phyloP scores from a whole-genome alignment of 345 rosid species.

The Populus ilicifolia region DNA sequence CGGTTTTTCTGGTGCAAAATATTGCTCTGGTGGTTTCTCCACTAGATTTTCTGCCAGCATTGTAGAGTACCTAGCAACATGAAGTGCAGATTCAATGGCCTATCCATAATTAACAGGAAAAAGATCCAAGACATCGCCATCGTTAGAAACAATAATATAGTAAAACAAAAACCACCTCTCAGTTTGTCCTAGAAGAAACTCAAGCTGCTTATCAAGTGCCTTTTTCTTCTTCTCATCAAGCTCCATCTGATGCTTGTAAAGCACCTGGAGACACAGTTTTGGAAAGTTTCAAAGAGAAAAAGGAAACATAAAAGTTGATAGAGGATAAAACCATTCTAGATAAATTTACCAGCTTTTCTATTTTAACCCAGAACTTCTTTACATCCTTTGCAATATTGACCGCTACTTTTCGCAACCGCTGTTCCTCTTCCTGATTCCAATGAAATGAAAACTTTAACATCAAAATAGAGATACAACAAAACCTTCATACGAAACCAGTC shows the following conservation, averaged over 20 bases:
- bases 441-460: background rate
- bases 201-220: constrained; percentile 92
- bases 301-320: constrained; percentile 11
- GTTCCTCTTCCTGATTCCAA: constrained; percentile 85
- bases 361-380: constrained; percentile 94
- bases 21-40: constrained; percentile 47
- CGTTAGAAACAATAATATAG: background rate
- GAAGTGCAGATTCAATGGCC: constrained; percentile 7
- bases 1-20: constrained; percentile 27
- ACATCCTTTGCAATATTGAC: constrained; percentile 88
- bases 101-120: background rate
- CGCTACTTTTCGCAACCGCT: constrained; percentile 76
- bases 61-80: constrained; percentile 78
- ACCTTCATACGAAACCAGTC: background rate
- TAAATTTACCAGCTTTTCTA: constrained; percentile 89
- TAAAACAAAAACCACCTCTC: constrained; percentile 59
- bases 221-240: constrained; percentile 94
- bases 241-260: constrained; percentile 94
- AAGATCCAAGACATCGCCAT: background rate
- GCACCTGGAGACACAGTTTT: constrained; percentile 52
- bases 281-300: constrained; percentile 16
- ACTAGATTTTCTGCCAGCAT: constrained; percentile 97
- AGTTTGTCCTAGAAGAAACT: constrained; percentile 97
- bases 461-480: background rate
- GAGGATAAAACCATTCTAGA: constrained; percentile 13